A percentile compares a stretch with the other conserved stretches of the same genome.
These are phyloP conservation scores for Passalora sequoiae DNA, from an alignment of 2,329 filamentous ascomycete genomes.

Conservation along the genomic window DNA sequence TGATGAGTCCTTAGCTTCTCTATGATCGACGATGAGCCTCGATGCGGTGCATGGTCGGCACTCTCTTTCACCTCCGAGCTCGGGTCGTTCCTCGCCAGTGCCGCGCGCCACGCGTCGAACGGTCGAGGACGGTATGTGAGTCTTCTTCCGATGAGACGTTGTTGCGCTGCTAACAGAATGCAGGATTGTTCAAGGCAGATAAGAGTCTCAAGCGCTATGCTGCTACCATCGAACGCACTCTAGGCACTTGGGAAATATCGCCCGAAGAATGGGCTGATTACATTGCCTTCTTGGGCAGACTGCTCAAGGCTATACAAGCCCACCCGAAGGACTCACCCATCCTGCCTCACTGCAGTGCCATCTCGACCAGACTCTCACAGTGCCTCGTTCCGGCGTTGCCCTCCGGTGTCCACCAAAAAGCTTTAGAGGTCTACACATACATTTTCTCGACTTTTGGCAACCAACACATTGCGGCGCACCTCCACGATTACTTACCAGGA, in stretches of 20 bases:
- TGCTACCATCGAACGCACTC: slow-evolving; percentile 75
- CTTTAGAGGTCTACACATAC: slow-evolving; percentile 86
- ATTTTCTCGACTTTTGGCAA: slow-evolving; percentile 77
- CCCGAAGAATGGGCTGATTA: slow-evolving; percentile 99
- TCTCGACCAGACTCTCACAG: slow-evolving; percentile 89
- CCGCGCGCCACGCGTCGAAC: slow-evolving; percentile 72
- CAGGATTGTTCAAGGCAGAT: slow-evolving; percentile 58
- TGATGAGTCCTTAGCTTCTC: too few species aligned
- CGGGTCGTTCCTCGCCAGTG: slow-evolving; percentile 71
- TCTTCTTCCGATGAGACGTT: slow-evolving; percentile 5
- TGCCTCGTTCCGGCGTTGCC: slow-evolving; percentile 90
- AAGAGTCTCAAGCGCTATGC: slow-evolving; percentile 82
- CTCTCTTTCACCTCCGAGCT: slow-evolving; percentile 72
- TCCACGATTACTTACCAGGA: slow-evolving; percentile 84
- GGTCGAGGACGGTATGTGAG: slow-evolving; percentile 65
- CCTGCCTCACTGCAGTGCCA: slow-evolving; percentile 74
- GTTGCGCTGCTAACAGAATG: slow-evolving; percentile 5
- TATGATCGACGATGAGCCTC: slow-evolving; percentile 56
- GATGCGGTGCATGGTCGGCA: slow-evolving; percentile 54
- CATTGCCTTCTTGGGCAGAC: slow-evolving; percentile 87
- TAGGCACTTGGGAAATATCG: slow-evolving; percentile 85
- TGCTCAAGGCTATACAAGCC: slow-evolving; percentile 88
- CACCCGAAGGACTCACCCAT: slow-evolving; percentile 66
- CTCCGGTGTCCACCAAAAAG: slow-evolving; percentile 95
- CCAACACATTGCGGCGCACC: slow-evolving; percentile 63